Evolutionary conservation across 2,329 filamentous ascomycete genomes (phyloP).

Genomic region (Ceratocystis smalleyi): DNA sequence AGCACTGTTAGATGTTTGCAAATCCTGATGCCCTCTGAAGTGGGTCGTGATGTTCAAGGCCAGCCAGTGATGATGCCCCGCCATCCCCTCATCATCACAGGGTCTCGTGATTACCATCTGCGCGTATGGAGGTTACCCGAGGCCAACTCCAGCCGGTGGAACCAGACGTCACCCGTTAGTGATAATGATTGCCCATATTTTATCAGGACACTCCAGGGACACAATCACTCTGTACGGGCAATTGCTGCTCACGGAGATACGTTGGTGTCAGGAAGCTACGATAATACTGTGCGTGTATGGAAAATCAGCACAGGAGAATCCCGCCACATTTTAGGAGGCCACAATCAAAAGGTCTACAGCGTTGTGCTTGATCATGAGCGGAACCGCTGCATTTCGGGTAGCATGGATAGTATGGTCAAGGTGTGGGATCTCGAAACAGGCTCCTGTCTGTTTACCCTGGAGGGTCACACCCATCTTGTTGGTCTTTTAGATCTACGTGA

Average conservation of each 20-base stretch:
- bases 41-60: slow-evolving; percentile 56
- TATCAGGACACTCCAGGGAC: slow-evolving; percentile 69
- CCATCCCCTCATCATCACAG: slow-evolving; percentile 91
- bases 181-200: slow-evolving; percentile 81
- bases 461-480: slow-evolving; percentile 84
- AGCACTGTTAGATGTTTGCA: slow-evolving; percentile 93
- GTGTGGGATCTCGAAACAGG: slow-evolving; percentile 92
- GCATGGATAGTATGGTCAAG: slow-evolving; percentile 96
- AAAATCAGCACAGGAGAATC: slow-evolving; percentile 89
- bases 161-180: slow-evolving; percentile 55
- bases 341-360: slow-evolving; percentile 88
- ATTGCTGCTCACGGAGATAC: slow-evolving; percentile 92
- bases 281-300: slow-evolving; percentile 90
- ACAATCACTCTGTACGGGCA: slow-evolving; percentile 84
- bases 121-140: slow-evolving; percentile 88
- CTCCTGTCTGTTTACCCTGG: slow-evolving; percentile 69
- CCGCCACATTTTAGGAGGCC: slow-evolving; percentile 68
- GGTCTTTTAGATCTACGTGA: slow-evolving; percentile 80
- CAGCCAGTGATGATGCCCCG: slow-evolving; percentile 76
- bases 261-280: slow-evolving; percentile 93
- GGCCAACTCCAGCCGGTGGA: slow-evolving; percentile 59
- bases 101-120: slow-evolving; percentile 84
- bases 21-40: slow-evolving; percentile 74
- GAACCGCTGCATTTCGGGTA: slow-evolving; percentile 91
- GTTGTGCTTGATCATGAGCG: slow-evolving; percentile 85